phyloP scores from a whole-genome alignment of 768 basidiomycete genomes.

The Amanita jacksonii region DNA sequence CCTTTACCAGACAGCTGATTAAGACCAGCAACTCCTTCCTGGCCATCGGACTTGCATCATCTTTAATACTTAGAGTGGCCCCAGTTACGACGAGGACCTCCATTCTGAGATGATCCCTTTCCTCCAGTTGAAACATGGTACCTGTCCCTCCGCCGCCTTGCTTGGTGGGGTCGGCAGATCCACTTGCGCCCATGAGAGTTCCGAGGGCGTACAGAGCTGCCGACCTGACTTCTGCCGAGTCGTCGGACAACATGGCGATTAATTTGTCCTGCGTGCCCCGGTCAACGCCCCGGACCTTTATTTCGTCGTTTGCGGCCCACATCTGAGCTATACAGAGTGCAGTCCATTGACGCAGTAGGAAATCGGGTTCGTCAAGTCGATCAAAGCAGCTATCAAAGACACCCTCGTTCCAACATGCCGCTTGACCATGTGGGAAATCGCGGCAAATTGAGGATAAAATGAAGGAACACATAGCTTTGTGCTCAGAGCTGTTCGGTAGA shows the following conservation, averaged over 20 bases:
- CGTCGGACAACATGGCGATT: slow-evolving; percentile 69
- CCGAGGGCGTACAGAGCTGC: slow-evolving; percentile 88
- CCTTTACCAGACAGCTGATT: slow-evolving; percentile 87
- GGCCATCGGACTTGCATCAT: slow-evolving; percentile 95
- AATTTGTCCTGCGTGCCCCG: slow-evolving; percentile 75
- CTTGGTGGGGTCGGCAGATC: slow-evolving; percentile 54
- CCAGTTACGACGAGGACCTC: slow-evolving; percentile 90
- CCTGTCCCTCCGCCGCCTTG: slow-evolving; percentile 82
- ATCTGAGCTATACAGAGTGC: slow-evolving; percentile 89
- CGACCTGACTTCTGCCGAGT: slow-evolving; percentile 87
- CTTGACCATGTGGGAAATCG: slow-evolving; percentile 83
- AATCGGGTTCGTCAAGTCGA: slow-evolving; percentile 82
- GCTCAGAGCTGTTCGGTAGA: slow-evolving; percentile 91
- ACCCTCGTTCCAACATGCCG: slow-evolving; percentile 68
- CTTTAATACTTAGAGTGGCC: slow-evolving; percentile 79
- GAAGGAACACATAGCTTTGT: slow-evolving; percentile 98
- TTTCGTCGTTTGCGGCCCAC: slow-evolving; percentile 90
- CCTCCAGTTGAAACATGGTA: slow-evolving; percentile 66
- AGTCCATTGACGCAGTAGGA: slow-evolving; percentile 89
- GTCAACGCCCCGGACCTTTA: slow-evolving; percentile 77
- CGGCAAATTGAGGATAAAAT: slow-evolving; percentile 85
- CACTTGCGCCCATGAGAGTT: slow-evolving; percentile 88
- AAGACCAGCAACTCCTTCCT: slow-evolving; percentile 89
- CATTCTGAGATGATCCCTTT: slow-evolving; percentile 74
- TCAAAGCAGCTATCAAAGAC: slow-evolving; percentile 87